Conservation (phyloP, 805 yeast genomes). For the Candida nemodendra region DNA sequence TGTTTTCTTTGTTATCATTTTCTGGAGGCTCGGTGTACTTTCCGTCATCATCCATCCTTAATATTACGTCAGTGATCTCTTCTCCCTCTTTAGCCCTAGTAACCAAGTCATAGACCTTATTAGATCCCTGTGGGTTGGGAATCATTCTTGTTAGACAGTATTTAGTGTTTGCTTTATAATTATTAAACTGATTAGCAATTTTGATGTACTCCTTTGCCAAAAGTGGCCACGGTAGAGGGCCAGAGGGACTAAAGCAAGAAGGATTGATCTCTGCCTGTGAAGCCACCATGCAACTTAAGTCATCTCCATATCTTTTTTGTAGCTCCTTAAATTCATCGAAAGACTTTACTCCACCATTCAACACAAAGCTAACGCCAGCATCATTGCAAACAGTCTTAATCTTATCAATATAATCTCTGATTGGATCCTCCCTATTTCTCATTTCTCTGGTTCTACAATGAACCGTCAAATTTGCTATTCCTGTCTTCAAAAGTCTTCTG, state of each 20-base stretch:
- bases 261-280: conserved; percentile 87
- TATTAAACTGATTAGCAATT: conserved; percentile 55
- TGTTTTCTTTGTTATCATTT: conserved; percentile 6
- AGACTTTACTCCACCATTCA: conserved; percentile 74
- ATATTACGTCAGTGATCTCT: conserved; percentile 41
- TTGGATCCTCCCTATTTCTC: conserved; percentile 84
- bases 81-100: conserved; percentile 55
- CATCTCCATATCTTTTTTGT: conserved; percentile 50
- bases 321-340: conserved; percentile 53
- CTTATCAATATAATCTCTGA: conserved; percentile 63
- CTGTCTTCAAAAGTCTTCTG: conserved; percentile 61
- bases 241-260: conserved; percentile 56
- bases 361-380: conserved; percentile 66
- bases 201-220: conserved; percentile 55
- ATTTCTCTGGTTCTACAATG: conserved; percentile 89
- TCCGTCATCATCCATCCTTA: conserved; percentile 39
- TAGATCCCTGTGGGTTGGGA: conserved; percentile 42
- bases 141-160: conserved; percentile 75
- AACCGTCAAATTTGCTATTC: conserved; percentile 80
- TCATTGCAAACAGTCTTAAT: conserved; percentile 61
- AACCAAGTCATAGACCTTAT: conserved; percentile 53
- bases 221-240: conserved; percentile 52
- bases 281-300: conserved; percentile 93
- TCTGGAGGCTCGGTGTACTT: conserved; percentile 10
- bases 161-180: conserved; percentile 72